Evolutionary conservation across 108 stramenopile species (phyloP).

Genomic region (Cyclotella atomus): DNA sequence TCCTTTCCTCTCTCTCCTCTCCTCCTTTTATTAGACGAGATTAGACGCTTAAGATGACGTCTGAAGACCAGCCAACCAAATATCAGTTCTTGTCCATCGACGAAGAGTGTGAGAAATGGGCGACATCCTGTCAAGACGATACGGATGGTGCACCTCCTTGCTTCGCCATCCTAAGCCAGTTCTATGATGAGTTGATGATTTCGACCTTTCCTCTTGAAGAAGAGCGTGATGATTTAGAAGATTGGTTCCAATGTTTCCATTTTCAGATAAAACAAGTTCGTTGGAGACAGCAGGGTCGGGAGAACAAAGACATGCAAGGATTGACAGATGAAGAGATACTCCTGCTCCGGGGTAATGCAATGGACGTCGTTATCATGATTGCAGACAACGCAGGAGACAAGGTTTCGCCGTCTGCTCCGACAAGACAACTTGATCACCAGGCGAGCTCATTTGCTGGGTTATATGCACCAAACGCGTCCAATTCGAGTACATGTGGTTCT

Average conservation of each 20-base stretch:
- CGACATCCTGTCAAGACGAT: neutral
- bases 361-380: constrained; percentile 59
- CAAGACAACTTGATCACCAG: neutral
- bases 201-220: constrained; percentile 62
- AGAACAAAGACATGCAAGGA: neutral
- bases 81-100: constrained; percentile 33
- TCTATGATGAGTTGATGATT: constrained; percentile 63
- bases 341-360: constrained; percentile 22
- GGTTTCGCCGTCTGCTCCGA: neutral
- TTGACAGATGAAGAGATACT: constrained; percentile 16
- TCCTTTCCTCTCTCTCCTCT: too few species aligned
- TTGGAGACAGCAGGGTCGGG: constrained; percentile 7
- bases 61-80: neutral
- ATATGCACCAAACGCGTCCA: constrained; percentile 10
- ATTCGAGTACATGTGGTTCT: neutral
- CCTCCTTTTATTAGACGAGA: too few species aligned
- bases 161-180: constrained; percentile 39
- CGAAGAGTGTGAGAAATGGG: constrained; percentile 24
- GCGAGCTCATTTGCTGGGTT: constrained; percentile 15
- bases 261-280: constrained; percentile 29
- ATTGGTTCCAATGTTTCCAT: constrained; percentile 63
- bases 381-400: constrained; percentile 16
- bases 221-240: constrained; percentile 59
- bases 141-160: constrained; percentile 16
- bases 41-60: neutral